Evolutionary conservation across 768 basidiomycete species (phyloP), one percentile per base, ranked within the genome.

Genomic region (Suillus brevipes): DNA sequence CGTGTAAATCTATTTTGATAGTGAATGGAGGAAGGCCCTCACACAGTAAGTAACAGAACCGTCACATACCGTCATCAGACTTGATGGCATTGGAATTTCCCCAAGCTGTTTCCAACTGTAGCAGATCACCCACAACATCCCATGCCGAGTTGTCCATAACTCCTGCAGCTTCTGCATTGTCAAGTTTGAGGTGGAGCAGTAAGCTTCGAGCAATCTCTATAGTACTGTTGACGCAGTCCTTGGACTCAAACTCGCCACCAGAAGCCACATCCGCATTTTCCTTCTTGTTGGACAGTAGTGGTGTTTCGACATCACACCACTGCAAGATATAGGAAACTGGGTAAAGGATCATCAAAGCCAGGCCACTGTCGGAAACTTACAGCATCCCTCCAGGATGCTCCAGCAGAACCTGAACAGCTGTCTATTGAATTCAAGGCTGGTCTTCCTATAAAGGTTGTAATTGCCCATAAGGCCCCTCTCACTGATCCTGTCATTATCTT

Each of bases 401-500:
- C 97, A 16, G 77, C 80, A 18, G 83, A 81, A 6, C 90, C 96
- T 28, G 92, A 98, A 71, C 84, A 83, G 52, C 86, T 99, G 74
- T 73, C 84, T 63, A 90, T 99, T 77, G 93, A 95, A 72, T 99
- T 97, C 80, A 83, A 86, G 74, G 80, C 80, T 57, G 97, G 97
- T 72, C 83, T 99, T 36, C 97, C 97, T 42, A 85, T 90, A 70
- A 92, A 92, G 73, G 89, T 99, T 67, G 84, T 89, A 23, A 83
- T 92, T 81, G 76, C 79, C n/a, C 82, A 78, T 31, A 78, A 81
- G 58, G 87, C 88, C 77, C 85, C 83, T 28, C 83, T 92, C 81
- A 94, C 94, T n/a, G 96, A 98, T 77, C 79, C 88, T 23, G 97
- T 99, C 61, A 95, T 97, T 9, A 90, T 99, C 73, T 99, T 99